A percentile compares a stretch with the other conserved stretches of the same genome.
These are phyloP conservation scores for Taphrina populina DNA, from an alignment of 1,139 yeast species.

Conservation along the genomic window DNA sequence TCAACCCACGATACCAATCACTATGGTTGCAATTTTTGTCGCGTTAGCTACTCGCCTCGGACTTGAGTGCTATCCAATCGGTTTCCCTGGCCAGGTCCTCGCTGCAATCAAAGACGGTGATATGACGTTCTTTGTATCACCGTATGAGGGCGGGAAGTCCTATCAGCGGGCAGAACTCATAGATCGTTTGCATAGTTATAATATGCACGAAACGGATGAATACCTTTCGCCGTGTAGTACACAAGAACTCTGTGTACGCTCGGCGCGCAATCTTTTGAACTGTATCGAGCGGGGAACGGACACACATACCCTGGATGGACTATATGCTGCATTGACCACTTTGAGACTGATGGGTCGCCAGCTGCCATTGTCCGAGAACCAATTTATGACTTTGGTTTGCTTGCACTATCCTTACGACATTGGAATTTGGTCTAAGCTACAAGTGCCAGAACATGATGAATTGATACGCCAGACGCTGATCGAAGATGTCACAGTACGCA, in stretches of 20 bases:
- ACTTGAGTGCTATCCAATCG: constrained; percentile 5
- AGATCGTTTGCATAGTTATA: constrained; percentile 1
- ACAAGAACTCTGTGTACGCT: constrained; percentile 4
- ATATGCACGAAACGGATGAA: background rate
- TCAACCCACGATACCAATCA: constrained; percentile 21
- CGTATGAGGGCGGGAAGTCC: constrained; percentile 15
- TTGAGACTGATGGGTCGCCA: constrained; percentile 10
- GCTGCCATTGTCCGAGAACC: constrained; percentile 3
- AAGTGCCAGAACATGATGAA: constrained; percentile 7
- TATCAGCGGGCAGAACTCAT: constrained; percentile 9
- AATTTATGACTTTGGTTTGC: constrained; percentile 9
- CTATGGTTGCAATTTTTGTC: constrained; percentile 17
- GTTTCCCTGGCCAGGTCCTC: constrained; percentile 24
- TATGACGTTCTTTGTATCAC: constrained; percentile 3
- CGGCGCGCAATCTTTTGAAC: constrained; percentile 15
- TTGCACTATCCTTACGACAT: constrained; percentile 19
- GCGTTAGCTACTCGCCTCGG: constrained; percentile 9
- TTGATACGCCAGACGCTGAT: constrained; percentile 5
- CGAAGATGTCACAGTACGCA: constrained; percentile 20
- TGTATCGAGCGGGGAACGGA: constrained; percentile 19
- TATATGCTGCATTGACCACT: constrained; percentile 7
- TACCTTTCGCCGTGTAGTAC: background rate
- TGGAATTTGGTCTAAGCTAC: constrained; percentile 7
- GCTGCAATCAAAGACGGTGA: constrained; percentile 10
- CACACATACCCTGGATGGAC: constrained; percentile 1